A percentile compares a stretch with the other conserved stretches of the same genome.
phyloP scores from a whole-genome alignment of 1,139 yeast genomes.

The Petasospora rhodanensis region DNA sequence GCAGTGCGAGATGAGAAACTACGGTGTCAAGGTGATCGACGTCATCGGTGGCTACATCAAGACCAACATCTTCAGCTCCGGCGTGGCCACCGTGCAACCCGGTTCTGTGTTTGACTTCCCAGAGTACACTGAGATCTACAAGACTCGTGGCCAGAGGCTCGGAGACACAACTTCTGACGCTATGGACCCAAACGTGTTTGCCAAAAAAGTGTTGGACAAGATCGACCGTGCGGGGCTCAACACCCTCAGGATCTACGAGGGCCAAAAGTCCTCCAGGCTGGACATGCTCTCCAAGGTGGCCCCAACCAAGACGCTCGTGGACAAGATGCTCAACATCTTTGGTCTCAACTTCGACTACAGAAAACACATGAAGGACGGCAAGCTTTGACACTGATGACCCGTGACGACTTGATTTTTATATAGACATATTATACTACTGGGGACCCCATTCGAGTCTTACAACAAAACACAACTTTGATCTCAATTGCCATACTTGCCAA shows the following conservation, averaged over 20 bases:
- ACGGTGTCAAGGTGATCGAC: constrained; percentile 57
- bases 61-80: constrained; percentile 44
- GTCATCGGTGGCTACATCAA: constrained; percentile 56
- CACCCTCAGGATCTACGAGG: constrained; percentile 23
- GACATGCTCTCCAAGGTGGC: constrained; percentile 7
- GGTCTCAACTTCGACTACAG: constrained; percentile 21
- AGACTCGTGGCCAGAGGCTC: constrained; percentile 45
- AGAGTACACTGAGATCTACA: constrained; percentile 37
- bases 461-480: too few relatives aligned
- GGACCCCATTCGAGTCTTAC: too few relatives aligned
- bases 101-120: constrained; percentile 43
- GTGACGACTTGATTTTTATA: too few relatives aligned
- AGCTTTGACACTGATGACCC: background rate
- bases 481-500: constrained; percentile 28
- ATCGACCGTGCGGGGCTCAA: constrained; percentile 17
- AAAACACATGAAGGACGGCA: constrained; percentile 11
- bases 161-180: constrained; percentile 39
- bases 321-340: constrained; percentile 18
- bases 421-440: too few relatives aligned
- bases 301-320: constrained; percentile 12
- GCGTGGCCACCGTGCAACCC: constrained; percentile 37
- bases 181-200: constrained; percentile 23
- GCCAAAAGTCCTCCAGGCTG: constrained; percentile 14
- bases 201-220: constrained; percentile 20
- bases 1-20: constrained; percentile 57